Evolutionary conservation across 2,329 filamentous ascomycete genomes (phyloP).

Genomic region (Colletotrichum sp.): DNA sequence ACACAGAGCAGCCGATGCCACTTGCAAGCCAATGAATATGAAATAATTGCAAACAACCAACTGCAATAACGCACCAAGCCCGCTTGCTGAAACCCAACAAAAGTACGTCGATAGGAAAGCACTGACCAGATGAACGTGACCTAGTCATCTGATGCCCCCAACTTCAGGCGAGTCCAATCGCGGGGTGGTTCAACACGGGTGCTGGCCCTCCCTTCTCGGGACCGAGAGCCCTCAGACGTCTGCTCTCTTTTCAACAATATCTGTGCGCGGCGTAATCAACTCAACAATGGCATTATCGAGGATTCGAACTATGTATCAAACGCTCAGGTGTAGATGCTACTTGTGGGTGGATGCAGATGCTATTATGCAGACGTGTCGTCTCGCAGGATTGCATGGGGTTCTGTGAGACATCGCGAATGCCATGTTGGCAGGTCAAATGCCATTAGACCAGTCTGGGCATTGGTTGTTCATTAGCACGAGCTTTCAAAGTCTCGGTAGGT

Average conservation of each 20-base stretch:
- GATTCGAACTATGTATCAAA: not conserved
- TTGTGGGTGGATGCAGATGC: not conserved
- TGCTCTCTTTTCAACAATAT: not conserved
- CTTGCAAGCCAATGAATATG: too few species aligned
- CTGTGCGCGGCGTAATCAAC: not conserved
- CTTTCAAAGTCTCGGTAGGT: not conserved
- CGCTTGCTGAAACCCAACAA: fast-evolving
- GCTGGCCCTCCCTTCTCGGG: not conserved
- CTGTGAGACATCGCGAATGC: not conserved
- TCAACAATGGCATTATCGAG: not conserved
- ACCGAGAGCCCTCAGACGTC: not conserved
- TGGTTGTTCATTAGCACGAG: not conserved
- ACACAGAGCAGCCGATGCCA: too few species aligned
- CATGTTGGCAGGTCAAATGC: not conserved
- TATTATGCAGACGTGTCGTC: not conserved
- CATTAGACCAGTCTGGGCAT: not conserved
- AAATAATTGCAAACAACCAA: too few species aligned
- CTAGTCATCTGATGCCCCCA: not conserved
- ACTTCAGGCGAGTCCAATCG: not conserved
- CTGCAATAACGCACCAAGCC: not conserved
- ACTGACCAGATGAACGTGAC: not conserved
- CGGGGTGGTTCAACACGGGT: not conserved
- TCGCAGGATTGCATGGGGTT: not conserved
- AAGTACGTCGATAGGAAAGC: fast-evolving
- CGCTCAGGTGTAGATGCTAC: not conserved